These are phyloP conservation scores for Ocimum tenuiflorum DNA, from an alignment of 257 asterid species.

Conservation along the genomic window DNA sequence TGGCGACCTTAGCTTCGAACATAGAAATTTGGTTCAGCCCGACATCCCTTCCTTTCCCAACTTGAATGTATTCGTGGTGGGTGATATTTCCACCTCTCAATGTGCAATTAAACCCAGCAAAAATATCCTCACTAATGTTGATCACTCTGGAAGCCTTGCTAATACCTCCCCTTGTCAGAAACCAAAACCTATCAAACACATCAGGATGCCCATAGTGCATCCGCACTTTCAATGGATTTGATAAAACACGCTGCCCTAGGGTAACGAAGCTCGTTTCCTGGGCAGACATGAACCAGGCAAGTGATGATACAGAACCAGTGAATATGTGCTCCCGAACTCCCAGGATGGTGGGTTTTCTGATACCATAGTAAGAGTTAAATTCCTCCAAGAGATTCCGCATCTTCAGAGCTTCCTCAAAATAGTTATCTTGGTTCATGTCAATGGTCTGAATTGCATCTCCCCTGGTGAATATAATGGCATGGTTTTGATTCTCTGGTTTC, in stretches of 20 bases:
- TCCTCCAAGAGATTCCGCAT: slow-evolving; percentile 94
- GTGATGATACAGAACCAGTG: slow-evolving; percentile 96
- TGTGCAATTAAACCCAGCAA: slow-evolving; percentile 98
- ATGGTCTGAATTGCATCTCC: slow-evolving; percentile 99
- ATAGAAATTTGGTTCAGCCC: slow-evolving; percentile 91
- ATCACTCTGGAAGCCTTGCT: slow-evolving; percentile 98
- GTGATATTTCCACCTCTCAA: slow-evolving; percentile 94
- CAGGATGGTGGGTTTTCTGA: slow-evolving; percentile 87
- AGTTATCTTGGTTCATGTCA: slow-evolving; percentile 98
- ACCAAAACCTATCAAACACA: slow-evolving; percentile 98
- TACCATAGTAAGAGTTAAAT: slow-evolving; percentile 67
- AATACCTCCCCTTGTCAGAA: slow-evolving; percentile 92
- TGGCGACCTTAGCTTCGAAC: slow-evolving; percentile 98
- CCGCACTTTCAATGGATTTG: slow-evolving; percentile 91
- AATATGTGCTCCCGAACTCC: slow-evolving; percentile 96
- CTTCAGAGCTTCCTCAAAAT: slow-evolving; percentile 98
- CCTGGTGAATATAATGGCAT: slow-evolving; percentile 88
- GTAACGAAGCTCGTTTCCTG: slow-evolving; percentile 98
- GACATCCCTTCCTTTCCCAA: slow-evolving; percentile 99
- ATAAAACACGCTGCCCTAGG: slow-evolving; percentile 97
- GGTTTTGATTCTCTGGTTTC: slow-evolving; percentile 97
- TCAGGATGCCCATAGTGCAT: slow-evolving; percentile 99
- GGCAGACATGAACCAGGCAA: slow-evolving; percentile 99
- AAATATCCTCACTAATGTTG: slow-evolving; percentile 95
- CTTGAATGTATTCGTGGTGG: slow-evolving; percentile 97